These are phyloP conservation scores for Melaleuca alternifolia DNA, from an alignment of 345 rosid species.

Conservation along the genomic window DNA sequence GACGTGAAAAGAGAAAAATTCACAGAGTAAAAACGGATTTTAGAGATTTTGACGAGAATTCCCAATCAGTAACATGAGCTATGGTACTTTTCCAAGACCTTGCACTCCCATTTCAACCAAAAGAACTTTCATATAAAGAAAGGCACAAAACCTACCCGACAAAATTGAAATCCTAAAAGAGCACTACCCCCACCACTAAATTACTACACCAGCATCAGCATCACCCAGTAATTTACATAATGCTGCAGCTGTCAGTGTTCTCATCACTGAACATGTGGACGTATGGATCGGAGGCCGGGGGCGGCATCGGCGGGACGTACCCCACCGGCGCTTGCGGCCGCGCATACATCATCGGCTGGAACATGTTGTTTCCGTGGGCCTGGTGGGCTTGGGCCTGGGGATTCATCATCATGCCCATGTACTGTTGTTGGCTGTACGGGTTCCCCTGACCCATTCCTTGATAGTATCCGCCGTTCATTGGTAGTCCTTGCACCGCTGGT, in stretches of 20 bases:
- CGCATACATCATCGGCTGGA: constrained; percentile 83
- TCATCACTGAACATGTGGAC: constrained; percentile 83
- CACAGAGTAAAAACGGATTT: background rate
- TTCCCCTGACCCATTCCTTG: constrained; percentile 42
- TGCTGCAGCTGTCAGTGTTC: constrained; percentile 70
- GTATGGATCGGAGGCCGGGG: constrained; percentile 37
- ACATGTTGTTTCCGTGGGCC: constrained; percentile 48
- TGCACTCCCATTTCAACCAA: background rate
- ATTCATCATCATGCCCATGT: constrained; percentile 65
- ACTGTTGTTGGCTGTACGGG: constrained; percentile 55
- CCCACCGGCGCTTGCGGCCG: constrained; percentile 41
- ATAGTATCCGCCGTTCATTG: constrained; percentile 46
- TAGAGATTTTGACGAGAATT: background rate
- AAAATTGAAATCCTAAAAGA: background rate
- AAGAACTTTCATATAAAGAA: background rate
- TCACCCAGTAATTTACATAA: constrained; percentile 45
- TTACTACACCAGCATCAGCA: background rate
- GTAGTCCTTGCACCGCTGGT: constrained; percentile 72
- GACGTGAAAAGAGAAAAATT: background rate
- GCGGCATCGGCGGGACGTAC: constrained; percentile 59
- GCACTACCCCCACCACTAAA: background rate
- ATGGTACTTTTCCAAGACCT: background rate
- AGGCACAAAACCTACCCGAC: background rate
- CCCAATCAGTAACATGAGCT: background rate
- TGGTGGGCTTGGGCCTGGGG: constrained; percentile 4